Percentiles rank a stretch among this genome's conserved stretches.
phyloP scores from a whole-genome alignment of 768 basidiomycete genomes.

The Postia placenta region DNA sequence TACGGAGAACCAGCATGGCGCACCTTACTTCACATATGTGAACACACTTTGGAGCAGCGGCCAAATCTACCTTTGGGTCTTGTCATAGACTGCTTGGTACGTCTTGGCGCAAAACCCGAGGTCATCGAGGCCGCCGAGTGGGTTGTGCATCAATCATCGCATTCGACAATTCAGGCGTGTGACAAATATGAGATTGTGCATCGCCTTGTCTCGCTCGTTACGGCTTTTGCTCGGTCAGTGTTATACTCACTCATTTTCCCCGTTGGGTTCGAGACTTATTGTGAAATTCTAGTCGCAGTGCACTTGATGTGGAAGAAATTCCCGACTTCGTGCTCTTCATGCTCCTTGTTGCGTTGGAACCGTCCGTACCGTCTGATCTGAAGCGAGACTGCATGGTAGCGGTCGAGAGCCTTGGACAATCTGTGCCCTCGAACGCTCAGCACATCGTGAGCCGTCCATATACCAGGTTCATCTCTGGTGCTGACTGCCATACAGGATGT shows the following conservation, averaged over 20 bases:
- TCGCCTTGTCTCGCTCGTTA: slow-evolving; percentile 38
- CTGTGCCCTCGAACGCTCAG: slow-evolving; percentile 22
- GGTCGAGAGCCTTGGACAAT: slow-evolving; percentile 41
- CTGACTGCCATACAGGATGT: slow-evolving; percentile 33
- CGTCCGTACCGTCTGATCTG: slow-evolving; percentile 37
- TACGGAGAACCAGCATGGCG: slow-evolving; percentile 21
- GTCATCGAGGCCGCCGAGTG: slow-evolving; percentile 32
- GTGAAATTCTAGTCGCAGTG: slow-evolving; percentile 17
- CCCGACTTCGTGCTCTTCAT: slow-evolving; percentile 45
- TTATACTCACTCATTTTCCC: not conserved
- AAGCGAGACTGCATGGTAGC: slow-evolving; percentile 39
- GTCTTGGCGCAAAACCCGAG: slow-evolving; percentile 38
- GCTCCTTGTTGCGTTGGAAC: slow-evolving; percentile 52
- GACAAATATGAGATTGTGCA: slow-evolving; percentile 25
- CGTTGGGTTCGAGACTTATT: not conserved
- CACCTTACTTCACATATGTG: slow-evolving; percentile 5
- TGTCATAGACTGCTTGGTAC: slow-evolving; percentile 32
- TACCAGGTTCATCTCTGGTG: not conserved
- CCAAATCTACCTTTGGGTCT: slow-evolving; percentile 29
- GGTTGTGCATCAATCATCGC: slow-evolving; percentile 2
- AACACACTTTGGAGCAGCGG: slow-evolving; percentile 21
- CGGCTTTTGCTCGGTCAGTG: slow-evolving; percentile 41
- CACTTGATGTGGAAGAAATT: slow-evolving; percentile 32
- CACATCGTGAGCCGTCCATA: not conserved
- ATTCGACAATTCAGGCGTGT: slow-evolving; percentile 13